phyloP scores from a whole-genome alignment of 345 rosid genomes.

The Kandelia obovata region DNA sequence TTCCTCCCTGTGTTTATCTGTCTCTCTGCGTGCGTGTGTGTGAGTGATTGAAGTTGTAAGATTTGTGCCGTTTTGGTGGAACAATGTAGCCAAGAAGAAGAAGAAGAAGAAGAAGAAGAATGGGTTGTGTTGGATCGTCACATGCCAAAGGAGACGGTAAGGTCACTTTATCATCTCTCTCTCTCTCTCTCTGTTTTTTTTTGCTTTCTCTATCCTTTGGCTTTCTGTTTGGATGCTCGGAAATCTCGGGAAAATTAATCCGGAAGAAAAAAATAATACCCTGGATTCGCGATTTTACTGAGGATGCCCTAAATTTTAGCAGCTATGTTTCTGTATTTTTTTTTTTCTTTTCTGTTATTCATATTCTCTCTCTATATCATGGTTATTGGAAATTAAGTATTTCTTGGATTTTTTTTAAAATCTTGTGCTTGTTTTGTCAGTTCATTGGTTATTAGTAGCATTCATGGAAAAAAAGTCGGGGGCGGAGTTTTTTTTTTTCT shows the following conservation, averaged over 20 bases:
- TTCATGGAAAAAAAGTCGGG: no score
- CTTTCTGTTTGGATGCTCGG: not conserved
- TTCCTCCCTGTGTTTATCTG: not conserved
- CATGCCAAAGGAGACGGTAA: slow-evolving; percentile 60
- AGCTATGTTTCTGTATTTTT: no score
- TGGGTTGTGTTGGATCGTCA: slow-evolving; percentile 87
- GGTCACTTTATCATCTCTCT: not conserved
- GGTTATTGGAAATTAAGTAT: no score
- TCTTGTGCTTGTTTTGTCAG: no score
- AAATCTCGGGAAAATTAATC: not conserved
- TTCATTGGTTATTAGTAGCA: no score
- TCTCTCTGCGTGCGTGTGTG: no score
- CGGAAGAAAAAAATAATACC: not conserved
- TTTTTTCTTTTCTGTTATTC: no score
- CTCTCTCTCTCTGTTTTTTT: not conserved
- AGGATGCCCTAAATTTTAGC: not conserved
- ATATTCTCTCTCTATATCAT: no score
- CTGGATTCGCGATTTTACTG: not conserved
- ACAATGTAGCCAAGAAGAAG: not conserved
- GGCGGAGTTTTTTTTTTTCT: no score
- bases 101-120: slow-evolving; percentile 17
- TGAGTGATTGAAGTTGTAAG: not conserved
- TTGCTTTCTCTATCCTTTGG: not conserved
- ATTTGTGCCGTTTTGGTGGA: not conserved
- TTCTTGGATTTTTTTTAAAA: no score